Conservation (phyloP, 225 moss, liverwort and hornwort species). For the Marchantia polymorpha region DNA sequence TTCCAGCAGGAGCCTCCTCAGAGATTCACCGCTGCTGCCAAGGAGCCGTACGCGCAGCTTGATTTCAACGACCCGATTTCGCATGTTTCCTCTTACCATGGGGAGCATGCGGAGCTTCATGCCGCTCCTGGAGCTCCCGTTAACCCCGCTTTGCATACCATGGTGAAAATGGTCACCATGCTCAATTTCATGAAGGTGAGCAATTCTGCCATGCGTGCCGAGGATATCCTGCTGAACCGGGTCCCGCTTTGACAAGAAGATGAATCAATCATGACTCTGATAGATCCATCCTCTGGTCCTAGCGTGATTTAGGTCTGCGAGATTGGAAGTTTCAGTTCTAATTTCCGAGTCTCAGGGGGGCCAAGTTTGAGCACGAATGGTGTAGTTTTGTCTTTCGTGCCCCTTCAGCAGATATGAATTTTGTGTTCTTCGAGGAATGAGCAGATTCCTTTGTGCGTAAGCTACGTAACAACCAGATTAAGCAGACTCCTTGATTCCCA, state of each 20-base stretch:
- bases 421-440: no score
- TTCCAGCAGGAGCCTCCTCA: not conserved
- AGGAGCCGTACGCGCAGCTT: constrained; percentile 18
- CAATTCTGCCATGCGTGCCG: not conserved
- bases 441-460: no score
- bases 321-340: not conserved
- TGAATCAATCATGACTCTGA: not conserved
- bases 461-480: no score
- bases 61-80: constrained; percentile 10
- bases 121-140: constrained; percentile 25
- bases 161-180: constrained; percentile 98
- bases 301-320: not conserved
- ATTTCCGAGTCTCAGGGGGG: no score
- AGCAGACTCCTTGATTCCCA: no score
- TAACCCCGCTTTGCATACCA: constrained; percentile 66
- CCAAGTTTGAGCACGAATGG: not conserved
- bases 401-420: not conserved
- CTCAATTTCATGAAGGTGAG: constrained; percentile 96
- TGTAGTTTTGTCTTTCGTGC: not conserved
- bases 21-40: not conserved
- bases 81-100: not conserved
- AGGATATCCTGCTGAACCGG: not conserved
- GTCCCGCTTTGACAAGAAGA: not conserved
- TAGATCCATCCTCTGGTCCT: not conserved
- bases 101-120: constrained; percentile 32